phyloP scores from a whole-genome alignment of 2,329 filamentous ascomycete species.

The Talaromyces sp. region DNA sequence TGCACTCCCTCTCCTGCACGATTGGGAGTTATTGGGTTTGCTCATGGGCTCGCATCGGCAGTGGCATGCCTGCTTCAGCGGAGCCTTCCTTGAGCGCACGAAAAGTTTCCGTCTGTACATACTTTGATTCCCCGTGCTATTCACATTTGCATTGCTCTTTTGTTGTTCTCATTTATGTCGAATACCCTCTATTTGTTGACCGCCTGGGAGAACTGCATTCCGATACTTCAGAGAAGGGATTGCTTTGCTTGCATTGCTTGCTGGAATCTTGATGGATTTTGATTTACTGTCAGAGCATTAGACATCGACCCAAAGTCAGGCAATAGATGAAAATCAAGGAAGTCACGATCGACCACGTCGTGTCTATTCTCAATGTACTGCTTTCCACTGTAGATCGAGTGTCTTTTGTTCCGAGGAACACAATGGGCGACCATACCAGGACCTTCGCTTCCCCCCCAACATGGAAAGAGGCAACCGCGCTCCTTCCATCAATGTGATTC shows the following conservation, averaged over 20 bases:
- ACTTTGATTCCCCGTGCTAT: slow-evolving; percentile 7
- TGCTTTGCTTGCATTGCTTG: not conserved
- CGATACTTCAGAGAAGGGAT: not conserved
- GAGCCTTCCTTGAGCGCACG: not conserved
- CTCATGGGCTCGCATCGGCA: not conserved
- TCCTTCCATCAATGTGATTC: not conserved
- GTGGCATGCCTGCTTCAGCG: not conserved
- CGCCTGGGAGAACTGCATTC: not conserved
- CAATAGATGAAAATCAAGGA: not conserved
- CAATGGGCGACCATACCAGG: not conserved
- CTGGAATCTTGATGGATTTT: not conserved
- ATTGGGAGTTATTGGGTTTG: not conserved
- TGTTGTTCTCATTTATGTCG: not conserved
- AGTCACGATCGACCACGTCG: not conserved
- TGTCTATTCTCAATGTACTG: not conserved
- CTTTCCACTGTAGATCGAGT: not conserved
- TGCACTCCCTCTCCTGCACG: not conserved
- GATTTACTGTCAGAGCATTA: not conserved
- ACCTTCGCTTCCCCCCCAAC: not conserved
- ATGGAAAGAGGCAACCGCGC: not conserved
- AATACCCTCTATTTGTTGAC: slow-evolving; percentile 12
- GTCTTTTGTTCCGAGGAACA: not conserved
- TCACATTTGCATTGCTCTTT: not conserved
- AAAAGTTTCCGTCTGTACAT: slow-evolving; percentile 7
- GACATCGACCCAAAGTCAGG: not conserved